Evolutionary conservation across 73 alveolate genomes (phyloP).

Genomic region (Paramecium sonneborni): DNA sequence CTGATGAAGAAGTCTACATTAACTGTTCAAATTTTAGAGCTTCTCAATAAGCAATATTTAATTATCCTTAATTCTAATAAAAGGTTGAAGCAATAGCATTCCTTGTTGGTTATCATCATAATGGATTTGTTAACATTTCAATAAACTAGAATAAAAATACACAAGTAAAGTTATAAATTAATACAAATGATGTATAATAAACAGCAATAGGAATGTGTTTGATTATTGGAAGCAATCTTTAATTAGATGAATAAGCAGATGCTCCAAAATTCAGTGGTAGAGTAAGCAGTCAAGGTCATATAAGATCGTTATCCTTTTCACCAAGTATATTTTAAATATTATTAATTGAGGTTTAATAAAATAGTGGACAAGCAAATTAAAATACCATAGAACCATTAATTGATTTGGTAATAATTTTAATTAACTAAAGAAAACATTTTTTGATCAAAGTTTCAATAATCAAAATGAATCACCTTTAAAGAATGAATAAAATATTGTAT

Average conservation of each 20-base stretch:
- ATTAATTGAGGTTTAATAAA: constrained; percentile 18
- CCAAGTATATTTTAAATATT: background rate
- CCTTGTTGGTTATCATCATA: background rate
- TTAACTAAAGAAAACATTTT: background rate
- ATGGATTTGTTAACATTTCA: background rate
- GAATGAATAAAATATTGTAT: background rate
- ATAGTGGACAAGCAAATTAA: background rate
- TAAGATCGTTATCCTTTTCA: background rate
- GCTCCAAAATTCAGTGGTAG: background rate
- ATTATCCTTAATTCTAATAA: background rate
- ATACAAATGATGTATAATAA: background rate
- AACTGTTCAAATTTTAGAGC: constrained; percentile 39
- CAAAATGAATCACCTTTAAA: background rate
- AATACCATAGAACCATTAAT: background rate
- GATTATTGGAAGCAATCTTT: background rate
- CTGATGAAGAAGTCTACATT: background rate
- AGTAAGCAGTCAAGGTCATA: background rate
- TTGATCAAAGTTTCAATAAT: background rate
- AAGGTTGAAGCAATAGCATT: background rate
- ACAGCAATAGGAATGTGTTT: background rate
- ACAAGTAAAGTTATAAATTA: background rate
- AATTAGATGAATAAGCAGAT: background rate
- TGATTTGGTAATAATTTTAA: background rate
- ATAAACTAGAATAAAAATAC: background rate
- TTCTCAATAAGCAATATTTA: background rate